Base-by-base conservation (phyloP, 2,329 filamentous ascomycete genomes). In the Fusarium redolens region DNA sequence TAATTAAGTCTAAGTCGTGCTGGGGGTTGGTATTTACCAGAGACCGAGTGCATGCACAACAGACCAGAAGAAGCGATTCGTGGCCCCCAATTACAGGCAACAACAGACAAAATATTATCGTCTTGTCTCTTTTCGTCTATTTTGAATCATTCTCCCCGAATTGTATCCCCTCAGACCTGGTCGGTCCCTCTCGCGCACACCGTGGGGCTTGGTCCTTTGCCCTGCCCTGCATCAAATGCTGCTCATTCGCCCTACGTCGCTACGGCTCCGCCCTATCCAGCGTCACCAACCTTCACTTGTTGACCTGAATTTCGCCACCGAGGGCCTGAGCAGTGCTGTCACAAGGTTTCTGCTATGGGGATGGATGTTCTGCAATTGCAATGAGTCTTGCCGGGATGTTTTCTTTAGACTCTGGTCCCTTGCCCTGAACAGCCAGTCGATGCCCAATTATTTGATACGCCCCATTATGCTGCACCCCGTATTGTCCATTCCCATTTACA, bases 361-460 rank as follows among this genome's bases (percentile, higher is more conserved):
- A 66, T 59, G 25, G 61, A 51, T 59, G 64, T 52, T 72, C 47
- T 45, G 31, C 52, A 59, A 66, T 67, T 30, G 68, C 40, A 50
- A 60, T 43, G 43, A 28, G 40, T 57, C 40, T 50, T 58, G 37
- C 70, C 43, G 30, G 71, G 70, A 60, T 73, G 38, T 54, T 60
- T 69, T 57, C 50, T 69, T 57, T 63, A 52, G 65, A 69, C 30
- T 58, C 43, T 65, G 66, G 55, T 73, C 70, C 71, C 71, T 73
- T 71, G 69, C 44, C 47, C 43, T 72, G 38, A 52, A 65, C 44
- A 45, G 55, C 60, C 73, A 61, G 61, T 72, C 74, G 75, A 59
- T 77, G 62, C 75, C 75, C 75, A 77, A 77, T 77, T 71, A 59
- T 77, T 75, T 65, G 64, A 41, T 65, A 73, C 58, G 74, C 74